Evolutionary conservation across 371 early-diverging fungal genomes (phyloP), one percentile per base, ranked within the genome.

Genomic region (Mucor mucedo): DNA sequence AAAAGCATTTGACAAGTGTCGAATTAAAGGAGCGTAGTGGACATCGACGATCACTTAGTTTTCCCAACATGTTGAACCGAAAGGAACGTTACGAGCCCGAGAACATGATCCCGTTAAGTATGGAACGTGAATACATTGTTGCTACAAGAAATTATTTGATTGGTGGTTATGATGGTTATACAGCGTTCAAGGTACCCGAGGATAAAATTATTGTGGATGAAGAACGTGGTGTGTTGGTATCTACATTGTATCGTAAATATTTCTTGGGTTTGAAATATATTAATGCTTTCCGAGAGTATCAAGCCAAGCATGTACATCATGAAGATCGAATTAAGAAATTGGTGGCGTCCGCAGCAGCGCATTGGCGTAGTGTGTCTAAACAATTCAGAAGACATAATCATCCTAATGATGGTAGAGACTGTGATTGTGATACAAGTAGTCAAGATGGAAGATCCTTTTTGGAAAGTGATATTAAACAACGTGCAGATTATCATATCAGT

Each of bases 121-220:
- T 76, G 57, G 65, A 83, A 4, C 60, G 71, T 1, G 61, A 64
- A 21, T 89, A 89, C 38, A 55, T 66, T 1, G 80, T 88, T 5
- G 80, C 77, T n/a, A 85, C 87, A 3, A 76, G 89, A 9, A 60
- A 71, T 35, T 89, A 89, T 65, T 69, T 89, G 71, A 83, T 84
- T 52, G 62, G 68, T 5, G 89, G 89, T 6, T 79, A 82, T 55
- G 89, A 89, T 57, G 89, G 89, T 3, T 89, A 75, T 61, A 66
- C 65, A 0, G 69, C 78, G 3, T 66, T 89, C 28, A 75, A 64
- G 48, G 58, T 65, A 11, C 62, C 70, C 6, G 68, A 70, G 2
- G 74, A 80, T 30, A 61, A 78, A 52, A 64, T 70, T 32, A 16
- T 88, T 4, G 72, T 89, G 2, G 87, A 86, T 58, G 82, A 87